Evolutionary conservation across 441 rosid genomes (phyloP).

Genomic region (Flueggea neowawraea): DNA sequence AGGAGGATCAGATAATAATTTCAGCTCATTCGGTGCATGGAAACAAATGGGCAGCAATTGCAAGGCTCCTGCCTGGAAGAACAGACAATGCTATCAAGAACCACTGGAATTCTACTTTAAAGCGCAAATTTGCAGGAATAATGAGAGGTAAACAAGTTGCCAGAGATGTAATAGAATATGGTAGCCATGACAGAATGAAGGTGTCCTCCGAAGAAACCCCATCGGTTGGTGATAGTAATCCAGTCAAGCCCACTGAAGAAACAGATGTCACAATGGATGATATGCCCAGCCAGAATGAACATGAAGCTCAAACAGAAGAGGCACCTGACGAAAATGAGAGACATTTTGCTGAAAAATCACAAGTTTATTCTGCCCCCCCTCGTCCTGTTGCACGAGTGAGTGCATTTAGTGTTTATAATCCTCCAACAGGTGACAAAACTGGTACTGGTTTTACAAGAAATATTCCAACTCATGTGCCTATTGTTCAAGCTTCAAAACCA

Average conservation of each 20-base stretch:
- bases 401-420: too few relatives aligned
- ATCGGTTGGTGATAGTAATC: slow-evolving; percentile 38
- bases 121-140: slow-evolving; percentile 51
- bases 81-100: slow-evolving; percentile 97
- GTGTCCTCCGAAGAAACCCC: slow-evolving; percentile 48
- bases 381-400: too few relatives aligned
- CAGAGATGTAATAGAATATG: slow-evolving; percentile 28
- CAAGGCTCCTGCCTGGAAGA: slow-evolving; percentile 76
- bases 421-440: too few relatives aligned
- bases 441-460: too few relatives aligned
- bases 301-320: slow-evolving; percentile 15
- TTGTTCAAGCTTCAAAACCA: too few relatives aligned
- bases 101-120: slow-evolving; percentile 95
- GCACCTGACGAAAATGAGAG: slow-evolving; percentile 14
- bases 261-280: slow-evolving; percentile 36
- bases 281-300: slow-evolving; percentile 26
- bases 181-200: slow-evolving; percentile 38
- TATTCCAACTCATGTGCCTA: too few relatives aligned
- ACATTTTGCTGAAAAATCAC: slow-evolving; percentile 5
- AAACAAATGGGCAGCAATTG: slow-evolving; percentile 96
- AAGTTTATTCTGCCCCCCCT: too few relatives aligned
- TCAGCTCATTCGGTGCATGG: slow-evolving; percentile 77
- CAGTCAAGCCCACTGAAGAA: slow-evolving; percentile 30
- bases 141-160: slow-evolving; percentile 28
- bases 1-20: slow-evolving; percentile 78